phyloP scores from a whole-genome alignment of 495 filamentous ascomycete species.

The Endocarpon pusillum region DNA sequence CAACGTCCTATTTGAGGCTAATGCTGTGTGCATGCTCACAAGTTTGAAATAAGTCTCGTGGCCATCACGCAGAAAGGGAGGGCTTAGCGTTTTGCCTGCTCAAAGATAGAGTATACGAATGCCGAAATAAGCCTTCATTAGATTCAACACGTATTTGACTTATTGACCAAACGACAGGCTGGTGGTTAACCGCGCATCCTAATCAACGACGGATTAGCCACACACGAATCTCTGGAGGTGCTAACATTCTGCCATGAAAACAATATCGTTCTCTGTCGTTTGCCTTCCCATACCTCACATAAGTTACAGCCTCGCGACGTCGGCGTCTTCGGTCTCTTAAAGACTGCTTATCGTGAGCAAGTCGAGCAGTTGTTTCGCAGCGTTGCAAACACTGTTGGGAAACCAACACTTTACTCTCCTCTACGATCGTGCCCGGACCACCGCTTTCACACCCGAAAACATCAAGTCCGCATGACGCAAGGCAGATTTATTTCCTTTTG shows the following conservation, averaged over 20 bases:
- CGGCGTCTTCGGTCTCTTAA: conserved; percentile 15
- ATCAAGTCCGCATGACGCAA: conserved; percentile 15
- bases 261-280: conserved; percentile 15
- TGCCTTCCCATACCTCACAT: conserved; percentile 17
- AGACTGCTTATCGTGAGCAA: conserved; percentile 12
- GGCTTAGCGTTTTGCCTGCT: conserved; percentile 11
- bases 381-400: conserved; percentile 14
- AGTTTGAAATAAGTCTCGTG: too few species aligned
- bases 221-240: conserved; percentile 12
- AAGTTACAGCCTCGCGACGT: conserved; percentile 16
- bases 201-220: conserved; percentile 12
- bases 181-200: conserved; percentile 8
- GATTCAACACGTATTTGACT: conserved; percentile 11
- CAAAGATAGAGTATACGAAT: conserved; percentile 10
- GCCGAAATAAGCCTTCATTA: conserved; percentile 9
- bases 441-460: conserved; percentile 16
- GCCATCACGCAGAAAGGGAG: too few species aligned
- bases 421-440: conserved; percentile 16
- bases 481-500: conserved; percentile 17
- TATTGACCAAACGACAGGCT: conserved; percentile 9
- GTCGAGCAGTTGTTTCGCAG: conserved; percentile 11
- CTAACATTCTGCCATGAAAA: conserved; percentile 12
- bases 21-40: too few species aligned
- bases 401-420: conserved; percentile 20
- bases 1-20: too few species aligned